Evolutionary conservation across 257 asterid species (phyloP).

Genomic region (Cruciata laevipes): DNA sequence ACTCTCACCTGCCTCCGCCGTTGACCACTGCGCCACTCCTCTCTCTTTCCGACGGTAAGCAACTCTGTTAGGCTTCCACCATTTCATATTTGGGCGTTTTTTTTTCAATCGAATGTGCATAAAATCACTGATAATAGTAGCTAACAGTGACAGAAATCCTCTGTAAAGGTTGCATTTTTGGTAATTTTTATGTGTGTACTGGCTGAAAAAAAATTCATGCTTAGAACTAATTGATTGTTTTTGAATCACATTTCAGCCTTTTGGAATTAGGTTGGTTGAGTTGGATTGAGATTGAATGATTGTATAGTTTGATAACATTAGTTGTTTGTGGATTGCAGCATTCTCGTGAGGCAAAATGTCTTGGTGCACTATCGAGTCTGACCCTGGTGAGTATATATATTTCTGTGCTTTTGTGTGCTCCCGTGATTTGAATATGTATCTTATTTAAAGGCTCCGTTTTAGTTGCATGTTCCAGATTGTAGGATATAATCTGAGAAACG

Average conservation of each 20-base stretch:
- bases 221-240: background rate
- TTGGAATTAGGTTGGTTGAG: background rate
- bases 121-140: background rate
- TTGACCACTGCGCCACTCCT: background rate
- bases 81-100: background rate
- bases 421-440: background rate
- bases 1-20: background rate
- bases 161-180: background rate
- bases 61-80: background rate
- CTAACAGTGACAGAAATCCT: background rate
- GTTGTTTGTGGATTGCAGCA: background rate
- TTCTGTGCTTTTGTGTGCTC: background rate
- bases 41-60: background rate
- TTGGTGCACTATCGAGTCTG: conserved; percentile 99
- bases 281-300: background rate
- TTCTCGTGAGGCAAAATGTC: conserved; percentile 47
- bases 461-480: background rate
- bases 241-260: background rate
- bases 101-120: background rate
- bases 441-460: background rate
- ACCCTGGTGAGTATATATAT: conserved; percentile 64
- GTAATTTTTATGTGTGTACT: background rate
- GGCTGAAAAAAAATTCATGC: background rate
- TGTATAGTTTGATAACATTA: background rate
- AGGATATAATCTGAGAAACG: background rate